These are phyloP conservation scores for Prunus persica DNA, from an alignment of 306 rosid genomes.

Conservation along the genomic window Prunus_persica_NCBIv2 NC_034009.1:7327001-7327500, in stretches of 20 bases:
- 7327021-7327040: background rate
- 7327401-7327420: background rate
- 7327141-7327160: background rate
- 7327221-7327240: background rate
- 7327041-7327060: background rate
- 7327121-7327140: too few relatives aligned
- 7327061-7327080: too few relatives aligned
- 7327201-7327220: background rate
- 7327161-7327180: background rate
- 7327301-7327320: slow-evolving; percentile 20
- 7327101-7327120: too few relatives aligned
- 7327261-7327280: slow-evolving; percentile 4
- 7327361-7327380: slow-evolving; percentile 12
- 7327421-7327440: slow-evolving; percentile 9
- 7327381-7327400: background rate
- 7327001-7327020: background rate
- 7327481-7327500: slow-evolving; percentile 11
- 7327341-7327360: slow-evolving; percentile 12
- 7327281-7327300: slow-evolving; percentile 7
- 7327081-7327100: too few relatives aligned
- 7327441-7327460: background rate
- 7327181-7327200: background rate
- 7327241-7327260: background rate
- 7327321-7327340: background rate
- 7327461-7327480: slow-evolving; percentile 18